A percentile compares a stretch with the other conserved stretches of the same genome.
These are phyloP conservation scores for Stachybotrys elegans DNA, from an alignment of 2,329 filamentous ascomycete genomes.

Conservation along the genomic window DNA sequence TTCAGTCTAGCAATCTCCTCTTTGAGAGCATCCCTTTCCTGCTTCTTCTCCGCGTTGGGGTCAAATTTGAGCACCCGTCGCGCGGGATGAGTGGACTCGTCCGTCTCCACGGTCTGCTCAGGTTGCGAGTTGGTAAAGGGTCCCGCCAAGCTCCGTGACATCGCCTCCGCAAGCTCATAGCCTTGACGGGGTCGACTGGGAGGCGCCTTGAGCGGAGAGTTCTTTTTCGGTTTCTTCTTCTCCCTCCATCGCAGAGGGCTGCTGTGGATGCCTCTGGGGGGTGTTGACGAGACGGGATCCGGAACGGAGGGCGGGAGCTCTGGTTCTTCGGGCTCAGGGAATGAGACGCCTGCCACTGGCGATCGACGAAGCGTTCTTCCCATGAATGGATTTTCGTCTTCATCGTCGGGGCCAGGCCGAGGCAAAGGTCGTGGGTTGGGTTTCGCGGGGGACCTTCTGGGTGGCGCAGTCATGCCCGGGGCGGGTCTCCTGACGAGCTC, in stretches of 20 bases:
- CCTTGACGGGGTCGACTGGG: constrained; percentile 22
- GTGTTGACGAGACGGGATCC: constrained; percentile 50
- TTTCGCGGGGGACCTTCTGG: constrained; percentile 34
- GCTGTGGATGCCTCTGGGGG: constrained; percentile 54
- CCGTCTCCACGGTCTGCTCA: not conserved
- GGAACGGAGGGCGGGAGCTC: constrained; percentile 56
- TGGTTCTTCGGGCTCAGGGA: constrained; percentile 41
- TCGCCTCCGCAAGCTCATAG: not conserved
- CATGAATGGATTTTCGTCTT: constrained; percentile 24
- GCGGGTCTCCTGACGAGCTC: too few species aligned
- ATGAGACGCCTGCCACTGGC: constrained; percentile 21
- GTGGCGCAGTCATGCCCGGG: constrained; percentile 29
- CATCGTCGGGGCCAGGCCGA: constrained; percentile 29
- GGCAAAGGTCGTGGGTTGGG: constrained; percentile 43
- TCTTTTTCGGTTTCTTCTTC: constrained; percentile 30
- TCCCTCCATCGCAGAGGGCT: constrained; percentile 46
- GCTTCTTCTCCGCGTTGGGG: constrained; percentile 43
- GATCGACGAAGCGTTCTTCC: constrained; percentile 21
- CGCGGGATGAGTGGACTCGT: constrained; percentile 25
- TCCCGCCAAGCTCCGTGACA: not conserved
- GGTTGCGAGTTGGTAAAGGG: not conserved
- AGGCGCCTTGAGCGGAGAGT: constrained; percentile 45
- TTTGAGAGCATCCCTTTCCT: constrained; percentile 45
- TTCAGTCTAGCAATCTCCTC: constrained; percentile 52
- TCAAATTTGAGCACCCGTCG: constrained; percentile 37